Evolutionary conservation across 306 rosid genomes (phyloP), one percentile per base, ranked within the genome.

Genomic region (Cucumis melo): DNA sequence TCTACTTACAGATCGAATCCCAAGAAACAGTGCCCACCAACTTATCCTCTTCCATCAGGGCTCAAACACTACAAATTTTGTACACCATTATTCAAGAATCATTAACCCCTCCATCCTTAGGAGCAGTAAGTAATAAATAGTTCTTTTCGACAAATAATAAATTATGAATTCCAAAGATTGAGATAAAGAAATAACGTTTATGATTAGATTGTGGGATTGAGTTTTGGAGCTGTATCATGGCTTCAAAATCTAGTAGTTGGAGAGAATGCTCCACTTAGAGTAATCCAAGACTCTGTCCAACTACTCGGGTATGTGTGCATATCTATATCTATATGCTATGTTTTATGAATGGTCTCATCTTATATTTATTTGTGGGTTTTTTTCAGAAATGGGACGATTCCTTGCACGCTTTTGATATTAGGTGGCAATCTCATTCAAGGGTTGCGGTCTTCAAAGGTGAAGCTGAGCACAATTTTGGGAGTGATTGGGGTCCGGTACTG

Each of bases 361-460:
- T 3, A 32, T 32, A 32, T 32, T 32, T 1, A 51, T 15, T 16
- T 51, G 1, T 1, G 23, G 13, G 9, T 24, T 1, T 0, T 14
- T 10, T 12, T 2, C 72, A 94, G 99, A 62, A 67, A 92, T 72
- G 99, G 93, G 50, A 89, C 97, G 17, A 92, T 92, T 81, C 99
- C 99, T 39, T 87, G 99, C 84, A 89, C 91, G 75, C 90, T 90
- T 55, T 85, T 94, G 38, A 87, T 94, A 77, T 88, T 94, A 2
- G 99, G 99, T 51, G 93, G 99, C 57, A 94, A 94, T 77, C 96
- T 94, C 63, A 83, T 84, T 62, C 90, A 86, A 86, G 98, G 98
- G 88, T 66, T 95, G 50, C 85, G 88, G 17, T 75, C 93, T 13
- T 87, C 98, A 42, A 85, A 55, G 19, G 80, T 92, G 56, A 88